These are phyloP conservation scores for Candida manassasensis DNA, from an alignment of 805 yeast species.

Conservation along the genomic window DNA sequence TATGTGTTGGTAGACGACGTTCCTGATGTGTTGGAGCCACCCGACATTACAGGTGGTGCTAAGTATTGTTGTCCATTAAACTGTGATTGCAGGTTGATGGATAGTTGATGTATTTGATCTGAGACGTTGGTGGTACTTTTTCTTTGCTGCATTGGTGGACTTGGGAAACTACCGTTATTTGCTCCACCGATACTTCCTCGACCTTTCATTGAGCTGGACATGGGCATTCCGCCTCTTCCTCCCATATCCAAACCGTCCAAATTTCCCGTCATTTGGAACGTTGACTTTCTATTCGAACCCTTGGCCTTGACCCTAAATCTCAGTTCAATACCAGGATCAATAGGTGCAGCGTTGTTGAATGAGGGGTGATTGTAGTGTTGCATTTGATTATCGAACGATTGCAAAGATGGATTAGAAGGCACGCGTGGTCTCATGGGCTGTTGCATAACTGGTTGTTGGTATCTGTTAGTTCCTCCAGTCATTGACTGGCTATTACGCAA, in stretches of 20 bases:
- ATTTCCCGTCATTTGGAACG: conserved; percentile 25
- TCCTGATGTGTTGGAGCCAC: conserved; percentile 15
- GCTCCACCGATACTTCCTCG: conserved; percentile 13
- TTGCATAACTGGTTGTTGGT: conserved; percentile 10
- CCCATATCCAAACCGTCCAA: conserved; percentile 35
- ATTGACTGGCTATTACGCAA: conserved; percentile 17
- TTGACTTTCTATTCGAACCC: conserved; percentile 33
- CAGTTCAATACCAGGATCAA: conserved; percentile 22
- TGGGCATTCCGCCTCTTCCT: conserved; percentile 46
- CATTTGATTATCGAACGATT: not conserved
- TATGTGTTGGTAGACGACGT: conserved; percentile 19
- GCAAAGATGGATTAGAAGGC: conserved; percentile 1
- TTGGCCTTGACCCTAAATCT: conserved; percentile 22
- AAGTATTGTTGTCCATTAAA: conserved; percentile 10
- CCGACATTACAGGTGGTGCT: conserved; percentile 2
- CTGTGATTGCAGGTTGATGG: conserved; percentile 4
- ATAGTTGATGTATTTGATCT: conserved; percentile 3
- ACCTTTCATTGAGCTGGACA: conserved; percentile 22
- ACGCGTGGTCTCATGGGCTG: conserved; percentile 2
- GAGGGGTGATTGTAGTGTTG: conserved; percentile 4
- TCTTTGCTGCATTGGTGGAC: not conserved
- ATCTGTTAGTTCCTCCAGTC: conserved; percentile 11
- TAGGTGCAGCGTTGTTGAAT: conserved; percentile 18
- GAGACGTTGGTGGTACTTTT: not conserved
- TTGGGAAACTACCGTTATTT: not conserved